Base-by-base conservation (phyloP, 768 basidiomycete genomes). In the Lactarius akahatsu region DNA sequence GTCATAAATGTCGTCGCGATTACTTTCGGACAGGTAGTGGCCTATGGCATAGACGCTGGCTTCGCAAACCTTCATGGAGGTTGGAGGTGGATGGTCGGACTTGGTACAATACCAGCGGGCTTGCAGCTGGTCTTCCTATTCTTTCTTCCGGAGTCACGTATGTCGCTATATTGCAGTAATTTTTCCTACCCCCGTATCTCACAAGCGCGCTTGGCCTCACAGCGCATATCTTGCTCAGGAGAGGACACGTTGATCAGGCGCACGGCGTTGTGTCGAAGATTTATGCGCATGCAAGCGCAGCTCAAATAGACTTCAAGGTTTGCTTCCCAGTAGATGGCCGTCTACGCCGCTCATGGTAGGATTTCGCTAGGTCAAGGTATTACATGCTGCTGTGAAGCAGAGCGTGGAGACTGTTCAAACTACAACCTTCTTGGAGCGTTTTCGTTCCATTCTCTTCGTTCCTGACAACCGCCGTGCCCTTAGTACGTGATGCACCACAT, bases 1-100 rank as follows among this genome's bases (percentile, higher is more conserved):
- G 89, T 90, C 13, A 78, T 92, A 61, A 93, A 93, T 73, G 90
- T 92, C 23, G 89, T 92, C 0, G 85, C 87, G 78, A 91, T 94
- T 72, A 94, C 92, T 0, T 79, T 88, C 7, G 90, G 90, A 2
- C 92, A 92, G 69, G 90, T 92, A 36, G 82, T 92, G 57, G 89
- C 90, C 0, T 93, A 91, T 72, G 88, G 85, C 26, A 86, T 88
- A 62, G 89, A 85, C 30, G 87, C 88, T 28, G 88, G 83, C 2
- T 89, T 89, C 70, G 83, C 80, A 65, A 82, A 83, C 64, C 75
- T 83, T 61, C 75, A 76, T 38, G 77, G 81, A 3, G 92, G 92
- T 2, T 94, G 92, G 92, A 78, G 92, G 60, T 93, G 85, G 85
- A 90, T 92, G 88, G 89, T 91, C 18, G 92, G 90, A 4, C 77